phyloP scores from a whole-genome alignment of 495 filamentous ascomycete genomes.

The Talaromyces borbonicus region DNA sequence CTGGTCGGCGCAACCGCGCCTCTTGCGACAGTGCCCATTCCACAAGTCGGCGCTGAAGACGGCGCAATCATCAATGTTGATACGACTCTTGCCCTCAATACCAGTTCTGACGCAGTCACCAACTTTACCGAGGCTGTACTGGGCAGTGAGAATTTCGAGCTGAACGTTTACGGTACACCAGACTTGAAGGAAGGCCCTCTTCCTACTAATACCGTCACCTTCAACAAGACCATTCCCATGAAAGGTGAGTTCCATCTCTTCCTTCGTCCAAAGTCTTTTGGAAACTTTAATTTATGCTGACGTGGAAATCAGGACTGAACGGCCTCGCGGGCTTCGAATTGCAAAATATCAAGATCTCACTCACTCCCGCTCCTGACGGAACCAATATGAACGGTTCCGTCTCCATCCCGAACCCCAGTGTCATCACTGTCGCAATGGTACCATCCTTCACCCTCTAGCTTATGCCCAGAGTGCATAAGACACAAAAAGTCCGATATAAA shows the following conservation, averaged over 20 bases:
- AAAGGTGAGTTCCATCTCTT: slow-evolving; percentile 35
- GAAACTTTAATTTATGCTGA: not conserved
- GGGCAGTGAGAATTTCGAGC: slow-evolving; percentile 42
- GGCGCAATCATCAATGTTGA: slow-evolving; percentile 42
- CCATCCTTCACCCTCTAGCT: not conserved
- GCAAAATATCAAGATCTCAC: slow-evolving; percentile 37
- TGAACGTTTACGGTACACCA: slow-evolving; percentile 51
- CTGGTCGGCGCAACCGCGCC: slow-evolving; percentile 44
- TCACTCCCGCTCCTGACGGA: slow-evolving; percentile 26
- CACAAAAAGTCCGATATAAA: not conserved
- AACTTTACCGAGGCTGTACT: slow-evolving; percentile 47
- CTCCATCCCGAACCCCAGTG: slow-evolving; percentile 60
- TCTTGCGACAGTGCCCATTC: slow-evolving; percentile 49
- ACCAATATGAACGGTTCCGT: slow-evolving; percentile 56
- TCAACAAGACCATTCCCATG: slow-evolving; percentile 46
- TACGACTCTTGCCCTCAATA: slow-evolving; percentile 41
- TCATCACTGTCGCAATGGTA: slow-evolving; percentile 56
- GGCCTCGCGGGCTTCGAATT: slow-evolving; percentile 51
- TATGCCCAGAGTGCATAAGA: not conserved
- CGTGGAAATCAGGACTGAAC: slow-evolving; percentile 46
- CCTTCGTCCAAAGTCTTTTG: not conserved
- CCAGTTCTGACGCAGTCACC: slow-evolving; percentile 45
- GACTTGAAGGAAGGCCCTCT: slow-evolving; percentile 40
- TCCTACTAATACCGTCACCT: slow-evolving; percentile 39
- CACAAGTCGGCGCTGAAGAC: slow-evolving; percentile 44